Evolutionary conservation across 1,284 basidiomycete species (phyloP), one percentile per base, ranked within the genome.

Genomic region (Ustilago tritici): DNA sequence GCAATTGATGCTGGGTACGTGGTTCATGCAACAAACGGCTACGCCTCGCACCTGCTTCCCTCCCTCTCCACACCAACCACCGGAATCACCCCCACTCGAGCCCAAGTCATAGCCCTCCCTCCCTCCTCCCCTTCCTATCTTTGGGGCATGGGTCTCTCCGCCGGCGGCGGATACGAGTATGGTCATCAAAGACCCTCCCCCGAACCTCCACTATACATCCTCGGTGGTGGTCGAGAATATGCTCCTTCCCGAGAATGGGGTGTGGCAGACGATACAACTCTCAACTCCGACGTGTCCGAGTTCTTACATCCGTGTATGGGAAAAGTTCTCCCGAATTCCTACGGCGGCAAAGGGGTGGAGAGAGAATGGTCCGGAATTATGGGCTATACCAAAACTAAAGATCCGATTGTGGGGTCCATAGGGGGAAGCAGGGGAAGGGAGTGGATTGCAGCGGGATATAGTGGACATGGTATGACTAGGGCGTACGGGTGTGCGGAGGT

Each of bases 391-490:
- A 87, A 87, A 60, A 87, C 87, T 8, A 88, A 88, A 0, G 90
- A 92, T 82, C 93, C 93, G 0, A 90, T 93, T 70, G 93, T 94
- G 2, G 78, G 79, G 1, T 74, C 76, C 0, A 46, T 80, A 15
- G 50, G 38, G 4, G 32, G 12, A 1, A 7, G 34, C 28, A 34
- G 38, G 12, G 12, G 8, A 12, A 61, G 8, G 0, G 92, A 94
- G 75, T 94, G 90, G 76, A 90, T 94, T 19, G 88, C 91, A 1
- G 93, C 91, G 0, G 93, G 93, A 9, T 93, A 91, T 81, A 88
- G 89, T 0, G 93, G 93, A 0, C 93, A 93, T 78, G 93, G 93
- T 5, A 94, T 94, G 92, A 91, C 92, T 4, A 89, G 92, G 2
- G 90, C 92, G 4, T 67, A 77, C 50, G 65, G 17, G 60, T 93